Evolutionary conservation across 1,284 basidiomycete species (phyloP).

Genomic region (Omphalotus olearius): DNA sequence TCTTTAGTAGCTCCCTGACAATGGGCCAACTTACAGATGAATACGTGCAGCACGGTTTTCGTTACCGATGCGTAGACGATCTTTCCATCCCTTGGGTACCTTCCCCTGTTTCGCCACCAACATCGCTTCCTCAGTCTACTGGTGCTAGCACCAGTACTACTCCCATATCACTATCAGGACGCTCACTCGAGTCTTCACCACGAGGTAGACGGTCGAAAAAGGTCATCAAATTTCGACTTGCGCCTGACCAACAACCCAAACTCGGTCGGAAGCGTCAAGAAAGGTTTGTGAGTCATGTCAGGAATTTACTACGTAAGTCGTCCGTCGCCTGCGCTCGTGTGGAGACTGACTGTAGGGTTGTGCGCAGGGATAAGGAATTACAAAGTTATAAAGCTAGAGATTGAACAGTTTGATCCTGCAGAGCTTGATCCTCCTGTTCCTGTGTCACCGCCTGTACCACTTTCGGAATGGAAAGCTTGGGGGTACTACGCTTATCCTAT

Average conservation of each 20-base stretch:
- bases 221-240: conserved; percentile 1
- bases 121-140: conserved; percentile 7
- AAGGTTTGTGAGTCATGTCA: conserved; percentile 1
- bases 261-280: conserved; percentile 3
- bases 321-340: neutral
- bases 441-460: conserved; percentile 19
- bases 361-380: neutral
- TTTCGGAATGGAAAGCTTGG: conserved; percentile 41
- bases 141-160: conserved; percentile 2
- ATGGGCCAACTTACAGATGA: neutral
- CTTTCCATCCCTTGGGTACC: conserved; percentile 23
- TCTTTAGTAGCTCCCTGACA: too few relatives aligned
- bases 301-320: conserved; percentile 7
- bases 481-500: conserved; percentile 39
- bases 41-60: conserved; percentile 7
- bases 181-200: neutral
- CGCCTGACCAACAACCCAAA: too few relatives aligned
- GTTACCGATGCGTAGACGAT: conserved; percentile 19
- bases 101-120: conserved; percentile 16
- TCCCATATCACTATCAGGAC: neutral
- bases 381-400: neutral
- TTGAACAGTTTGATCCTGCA: conserved; percentile 7
- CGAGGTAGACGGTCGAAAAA: neutral
- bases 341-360: too few relatives aligned
- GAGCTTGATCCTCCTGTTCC: conserved; percentile 6